Percentiles rank a stretch among this genome's conserved stretches.
phyloP scores from a whole-genome alignment of 768 basidiomycete species.

The Mycena vitilis region DNA sequence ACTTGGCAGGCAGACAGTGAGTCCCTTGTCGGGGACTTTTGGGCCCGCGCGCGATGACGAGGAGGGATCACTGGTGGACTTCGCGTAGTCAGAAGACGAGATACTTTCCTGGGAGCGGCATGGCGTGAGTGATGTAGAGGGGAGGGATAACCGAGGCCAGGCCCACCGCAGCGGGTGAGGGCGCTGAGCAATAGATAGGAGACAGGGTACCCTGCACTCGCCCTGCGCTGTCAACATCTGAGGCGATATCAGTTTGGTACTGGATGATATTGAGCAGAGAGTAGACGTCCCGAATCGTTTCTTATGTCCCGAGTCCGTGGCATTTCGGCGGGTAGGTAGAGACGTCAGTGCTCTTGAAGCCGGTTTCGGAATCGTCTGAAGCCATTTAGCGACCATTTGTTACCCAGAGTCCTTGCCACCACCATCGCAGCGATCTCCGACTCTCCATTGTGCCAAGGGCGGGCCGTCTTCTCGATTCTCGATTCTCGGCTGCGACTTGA shows the following conservation, averaged over 20 bases:
- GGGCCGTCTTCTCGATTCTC: too few species aligned
- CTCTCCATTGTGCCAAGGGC: too few species aligned
- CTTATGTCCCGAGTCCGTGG: too few species aligned
- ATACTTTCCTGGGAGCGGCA: constrained; percentile 60
- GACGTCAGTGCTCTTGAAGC: constrained; percentile 78
- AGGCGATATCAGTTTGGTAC: background rate
- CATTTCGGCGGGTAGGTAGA: too few species aligned
- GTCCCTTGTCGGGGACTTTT: constrained; percentile 84
- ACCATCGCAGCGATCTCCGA: constrained; percentile 96
- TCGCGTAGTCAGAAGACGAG: background rate
- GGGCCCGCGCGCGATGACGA: constrained; percentile 87
- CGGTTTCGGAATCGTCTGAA: too few species aligned
- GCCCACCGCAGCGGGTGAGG: constrained; percentile 71
- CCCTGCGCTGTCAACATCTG: constrained; percentile 82
- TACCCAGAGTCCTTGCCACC: constrained; percentile 85
- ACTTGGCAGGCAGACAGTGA: constrained; percentile 80
- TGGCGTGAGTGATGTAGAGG: constrained; percentile 82
- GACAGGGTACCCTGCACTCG: constrained; percentile 53
- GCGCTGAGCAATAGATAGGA: background rate
- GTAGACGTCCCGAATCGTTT: constrained; percentile 67
- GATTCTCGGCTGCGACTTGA: too few species aligned
- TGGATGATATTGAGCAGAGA: background rate
- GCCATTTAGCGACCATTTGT: constrained; percentile 62
- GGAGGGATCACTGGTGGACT: constrained; percentile 54
- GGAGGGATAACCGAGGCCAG: constrained; percentile 84